Evolutionary conservation across 352 stramenopile genomes (phyloP).

Genomic region (Globisporangium uncinulatum): DNA sequence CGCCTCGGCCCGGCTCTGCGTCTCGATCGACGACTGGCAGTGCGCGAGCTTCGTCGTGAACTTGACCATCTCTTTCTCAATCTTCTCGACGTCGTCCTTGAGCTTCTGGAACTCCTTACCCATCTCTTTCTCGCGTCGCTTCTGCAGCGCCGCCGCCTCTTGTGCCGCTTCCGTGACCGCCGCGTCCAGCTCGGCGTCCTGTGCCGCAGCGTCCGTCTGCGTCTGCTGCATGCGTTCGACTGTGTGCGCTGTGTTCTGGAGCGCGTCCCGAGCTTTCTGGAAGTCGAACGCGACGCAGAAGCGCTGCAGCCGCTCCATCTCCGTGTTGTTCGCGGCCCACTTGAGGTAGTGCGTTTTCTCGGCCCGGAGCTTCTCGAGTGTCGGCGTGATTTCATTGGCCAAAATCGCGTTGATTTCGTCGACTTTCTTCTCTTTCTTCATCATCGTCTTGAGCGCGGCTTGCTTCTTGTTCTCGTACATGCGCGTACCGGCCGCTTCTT

Average conservation of each 20-base stretch:
- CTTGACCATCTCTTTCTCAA: constrained; percentile 82
- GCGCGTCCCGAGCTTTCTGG: constrained; percentile 81
- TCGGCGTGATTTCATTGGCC: constrained; percentile 98
- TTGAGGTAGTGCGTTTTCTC: constrained; percentile 98
- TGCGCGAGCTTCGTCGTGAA: constrained; percentile 80
- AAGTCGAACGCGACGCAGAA: constrained; percentile 98
- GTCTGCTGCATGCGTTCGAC: constrained; percentile 87
- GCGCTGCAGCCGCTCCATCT: constrained; percentile 96
- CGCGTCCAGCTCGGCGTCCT: constrained; percentile 45
- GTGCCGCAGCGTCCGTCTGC: constrained; percentile 59
- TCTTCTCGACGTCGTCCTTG: constrained; percentile 73
- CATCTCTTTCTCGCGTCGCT: constrained; percentile 78
- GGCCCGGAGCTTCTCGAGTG: constrained; percentile 94
- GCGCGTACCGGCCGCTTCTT: constrained; percentile 98
- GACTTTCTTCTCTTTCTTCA: constrained; percentile 99
- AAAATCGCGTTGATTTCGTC: constrained; percentile 99
- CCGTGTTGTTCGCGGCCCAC: constrained; percentile 97
- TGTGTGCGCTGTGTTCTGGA: constrained; percentile 84
- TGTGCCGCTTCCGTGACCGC: constrained; percentile 79
- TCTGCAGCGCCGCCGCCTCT: constrained; percentile 79
- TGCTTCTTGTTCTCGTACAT: constrained; percentile 99
- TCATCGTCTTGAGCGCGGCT: constrained; percentile 97
- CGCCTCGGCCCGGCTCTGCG: constrained; percentile 53
- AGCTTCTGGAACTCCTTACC: constrained; percentile 78
- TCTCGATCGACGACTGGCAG: constrained; percentile 60